Base-by-base conservation (phyloP, 2,329 filamentous ascomycete species). In the Fusarium illudens region DNA sequence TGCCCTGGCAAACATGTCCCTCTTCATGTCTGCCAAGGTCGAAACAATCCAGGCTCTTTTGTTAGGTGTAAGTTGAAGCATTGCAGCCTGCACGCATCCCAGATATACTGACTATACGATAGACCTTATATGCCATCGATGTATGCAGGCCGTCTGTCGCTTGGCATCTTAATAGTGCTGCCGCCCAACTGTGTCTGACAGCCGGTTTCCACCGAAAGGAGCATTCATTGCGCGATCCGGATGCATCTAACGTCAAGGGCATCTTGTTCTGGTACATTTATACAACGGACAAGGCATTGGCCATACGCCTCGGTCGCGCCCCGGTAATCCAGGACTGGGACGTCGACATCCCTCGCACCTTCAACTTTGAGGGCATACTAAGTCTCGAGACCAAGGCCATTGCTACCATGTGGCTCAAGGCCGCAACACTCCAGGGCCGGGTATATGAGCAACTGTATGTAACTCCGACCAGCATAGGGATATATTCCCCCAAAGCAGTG, bases 121-220 rank as follows among this genome's bases (percentile, higher is more conserved):
- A 90, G 86, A 82, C 86, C 5, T 78, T 87, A n/a, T 87, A 90
- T 68, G 84, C 88, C 12, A 84, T 90, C 49, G 88, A 90, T 64
- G 81, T 85, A 13, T 88, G 87, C 4, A 86, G 87, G 36, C 87
- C 88, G 1, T 87, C 87, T 0, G 81, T 91, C 4, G 87, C 86
- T n/a, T 89, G 88, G 84, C 85, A 87, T n/a, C 78, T 91, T 17
- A 85, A 84, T 22, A 86, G 84, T 7, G 83, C 84, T 17, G 89
- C 88, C 0, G 84, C 85, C 12, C 83, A 86, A 53, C 80, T 91
- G 54, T 89, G 87, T 65, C 87, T 89, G 69, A 86, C 85, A 0
- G 83, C 90, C 4, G 89, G 89, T 4, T 89, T 87, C 62, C 89
- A 90, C 72, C 83, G 86, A 51, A 71, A 75, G 12, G 67, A 70